Evolutionary conservation across 2,329 filamentous ascomycete genomes (phyloP), one percentile per base, ranked within the genome.

Genomic region (Pochonia chlamydosporia): DNA sequence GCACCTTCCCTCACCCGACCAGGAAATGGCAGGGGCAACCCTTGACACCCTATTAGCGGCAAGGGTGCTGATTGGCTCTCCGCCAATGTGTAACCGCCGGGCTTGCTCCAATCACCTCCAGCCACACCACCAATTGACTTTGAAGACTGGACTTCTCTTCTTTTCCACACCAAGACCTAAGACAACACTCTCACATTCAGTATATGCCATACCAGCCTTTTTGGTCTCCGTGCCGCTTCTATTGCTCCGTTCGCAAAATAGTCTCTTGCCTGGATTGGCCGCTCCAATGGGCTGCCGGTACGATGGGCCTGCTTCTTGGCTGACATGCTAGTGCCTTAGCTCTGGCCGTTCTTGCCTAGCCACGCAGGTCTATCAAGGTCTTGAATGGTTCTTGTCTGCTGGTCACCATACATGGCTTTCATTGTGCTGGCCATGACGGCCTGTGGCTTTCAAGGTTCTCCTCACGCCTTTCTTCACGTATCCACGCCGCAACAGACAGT

Each of bases 11-110:
- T 9, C n/a, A 20, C n/a, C 18, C n/a, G 21, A n/a, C n/a, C 18
- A 20, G 25, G 11, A 42, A 28, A 20, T 8, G 37, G 43, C 36
- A 30, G 21, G 47, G 39, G 40, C 5, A 5, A 6, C 25, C 37
- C 39, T 10, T n/a, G 23, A n/a, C 18, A 7, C 39, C 13, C 37
- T 21, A 14, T 23, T 14, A 2, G 18, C 54, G 60, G 55, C 47
- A 56, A 56, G 56, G 33, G 40, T 41, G 46, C 47, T 62, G 49
- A 69, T 71, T 69, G 67, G 67, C 49, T 50, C 24, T 37, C 44
- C 43, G 43, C 36, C 47, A 36, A 44, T 51, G 56, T 64, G 58
- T 70, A 71, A 61, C 69, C 69, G 69, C 69, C 67, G 61, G 63
- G 57, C 40, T 46, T 47, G 55, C 55, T 35, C 62, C 56, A 63